These are phyloP conservation scores for Herpetomonas samuelpessoai DNA, from an alignment of 208 protist species.

Conservation along the genomic window DNA sequence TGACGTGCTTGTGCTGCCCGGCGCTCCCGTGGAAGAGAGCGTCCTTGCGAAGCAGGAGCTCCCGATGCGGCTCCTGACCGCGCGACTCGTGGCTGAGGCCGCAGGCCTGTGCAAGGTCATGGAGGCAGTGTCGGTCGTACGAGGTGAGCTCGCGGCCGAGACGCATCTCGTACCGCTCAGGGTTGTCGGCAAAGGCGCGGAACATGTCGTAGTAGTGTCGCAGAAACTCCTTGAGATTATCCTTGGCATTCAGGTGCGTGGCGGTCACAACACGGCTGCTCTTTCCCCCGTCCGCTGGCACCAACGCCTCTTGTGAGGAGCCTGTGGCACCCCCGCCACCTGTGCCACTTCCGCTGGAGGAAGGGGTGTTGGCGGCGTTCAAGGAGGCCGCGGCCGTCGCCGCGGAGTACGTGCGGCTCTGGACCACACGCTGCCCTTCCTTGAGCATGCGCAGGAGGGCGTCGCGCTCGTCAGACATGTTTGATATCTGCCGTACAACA, in stretches of 20 bases:
- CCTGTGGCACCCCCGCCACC: no score
- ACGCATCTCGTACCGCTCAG: conserved; percentile 66
- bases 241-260: conserved; percentile 44
- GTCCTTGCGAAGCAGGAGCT: conserved; percentile 81
- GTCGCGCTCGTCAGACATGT: conserved; percentile 13
- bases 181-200: conserved; percentile 70
- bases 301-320: neutral
- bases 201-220: conserved; percentile 66
- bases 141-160: conserved; percentile 56
- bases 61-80: conserved; percentile 39
- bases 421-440: conserved; percentile 21
- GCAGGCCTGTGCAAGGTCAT: conserved; percentile 79
- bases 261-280: neutral
- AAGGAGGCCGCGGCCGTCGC: neutral
- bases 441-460: conserved; percentile 31
- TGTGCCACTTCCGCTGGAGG: no score
- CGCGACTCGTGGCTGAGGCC: conserved; percentile 79
- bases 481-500: no score
- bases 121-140: conserved; percentile 77
- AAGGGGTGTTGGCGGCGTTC: neutral
- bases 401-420: conserved; percentile 23
- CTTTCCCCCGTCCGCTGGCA: neutral
- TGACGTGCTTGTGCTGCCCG: conserved; percentile 38
- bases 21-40: conserved; percentile 76
- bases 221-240: conserved; percentile 67